Base-by-base conservation (phyloP, 179 eudicot species). In the Vitellaria paradoxa region DNA sequence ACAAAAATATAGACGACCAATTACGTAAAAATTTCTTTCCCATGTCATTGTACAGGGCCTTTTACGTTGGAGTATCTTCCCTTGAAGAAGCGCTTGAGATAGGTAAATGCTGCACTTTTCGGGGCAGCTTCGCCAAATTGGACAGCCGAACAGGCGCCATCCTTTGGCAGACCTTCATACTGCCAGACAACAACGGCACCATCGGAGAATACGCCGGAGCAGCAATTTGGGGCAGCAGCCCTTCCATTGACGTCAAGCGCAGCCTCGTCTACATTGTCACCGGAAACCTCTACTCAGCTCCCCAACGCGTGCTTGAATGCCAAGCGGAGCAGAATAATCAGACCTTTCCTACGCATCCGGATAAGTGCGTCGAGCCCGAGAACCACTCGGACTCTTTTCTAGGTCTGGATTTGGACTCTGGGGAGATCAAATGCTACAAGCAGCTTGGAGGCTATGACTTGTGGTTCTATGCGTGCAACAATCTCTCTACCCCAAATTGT, bases 181-280 rank as follows among this genome's bases (percentile, higher is more conserved):
- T 90, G 11, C 91, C 93, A 0, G 79, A 88, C 55, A 88, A 90
- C 79, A n/a, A 73, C 2, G 89, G 89, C 24, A 10, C 37, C 0
- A 46, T 3, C 1, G 90, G 88, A 24, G 82, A 65, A 26, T 90
- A 90, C 17, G 82, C 90, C 0, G 91, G 90, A 0, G 90, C 90
- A 4, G 88, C 87, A 12, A n/a, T 90, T 0, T 90, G 93, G 91
- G 91, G 90, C 17, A 90, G 93, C 79, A 90, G 93, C 52, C 91
- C 91, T 9, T 65, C 90, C 3, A 88, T 88, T 47, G 92, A 88
- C 46, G 47, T 68, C 1, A 0, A 13, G 0, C 76, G 94, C 9
- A 83, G 86, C 59, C 86, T 63, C 10, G 82, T 87, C 20, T 88
- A 81, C 73, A 78, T 90, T 9, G 91, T 85, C 74, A 88, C 94